Base-by-base conservation (phyloP, 495 filamentous ascomycete species). In the Hypoxylon fuscum region DNA sequence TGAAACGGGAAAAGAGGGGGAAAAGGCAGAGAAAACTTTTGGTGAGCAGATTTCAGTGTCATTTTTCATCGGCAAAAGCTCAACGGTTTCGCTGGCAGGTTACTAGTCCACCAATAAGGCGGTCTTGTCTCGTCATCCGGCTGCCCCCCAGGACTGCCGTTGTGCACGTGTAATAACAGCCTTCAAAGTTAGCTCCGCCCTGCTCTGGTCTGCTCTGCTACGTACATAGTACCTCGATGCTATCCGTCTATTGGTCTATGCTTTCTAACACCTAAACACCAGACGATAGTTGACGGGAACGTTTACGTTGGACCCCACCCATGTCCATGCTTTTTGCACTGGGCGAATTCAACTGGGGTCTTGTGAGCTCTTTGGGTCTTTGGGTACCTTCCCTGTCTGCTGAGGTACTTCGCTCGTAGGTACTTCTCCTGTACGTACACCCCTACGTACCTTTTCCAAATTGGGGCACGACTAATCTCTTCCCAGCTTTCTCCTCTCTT, bases 11-110 rank as follows among this genome's bases (percentile, higher is more conserved):
- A 8, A 27, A 8, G 25, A 27, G 25, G 25, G 25, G 25, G 25
- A 27, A 4, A 27, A 27, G 25, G 25, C 3, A 49, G 6, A 43
- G 25, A 17, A 6, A 50, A 23, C n/a, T n/a, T 11, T 35, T 29
- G 8, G 25, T 14, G n/a, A 43, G 34, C 35, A 5, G n/a, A 5
- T 27, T 27, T 27, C 2, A 25, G n/a, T 18, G 14, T 47, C n/a
- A n/a, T 25, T 5, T 3, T 8, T 14, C 23, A 42, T 27, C n/a
- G 37, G 38, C 18, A 47, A 51, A 9, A 12, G 12, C 11, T 35
- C 5, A 2, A 11, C 8, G 8, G 32, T n/a, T 65, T 55, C 31
- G 62, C 50, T 66, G 56, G 62, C 62, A 52, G 20, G 62, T 66
- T 52, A 60, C 55, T 47, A 35, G 42, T 46, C 22, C 31, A 20